These are phyloP conservation scores for Globisporangium okanoganense DNA, from an alignment of 352 stramenopile genomes.

Conservation along the genomic window DNA sequence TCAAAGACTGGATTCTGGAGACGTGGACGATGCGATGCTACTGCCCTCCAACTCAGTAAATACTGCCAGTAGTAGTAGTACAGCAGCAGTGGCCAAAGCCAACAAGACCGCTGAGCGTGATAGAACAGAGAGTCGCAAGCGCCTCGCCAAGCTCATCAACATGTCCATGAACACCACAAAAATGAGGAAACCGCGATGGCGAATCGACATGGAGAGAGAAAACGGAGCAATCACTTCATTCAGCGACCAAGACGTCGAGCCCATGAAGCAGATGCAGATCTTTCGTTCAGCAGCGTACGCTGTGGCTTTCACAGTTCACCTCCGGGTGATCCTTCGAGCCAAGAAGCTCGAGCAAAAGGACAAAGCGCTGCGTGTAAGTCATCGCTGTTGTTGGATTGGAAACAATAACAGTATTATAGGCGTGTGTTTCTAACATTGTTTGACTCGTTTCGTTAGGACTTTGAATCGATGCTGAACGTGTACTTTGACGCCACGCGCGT, in stretches of 20 bases:
- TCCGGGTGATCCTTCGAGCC: constrained; percentile 28
- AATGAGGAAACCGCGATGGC: constrained; percentile 45
- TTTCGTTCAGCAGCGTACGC: constrained; percentile 34
- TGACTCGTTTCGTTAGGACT: constrained; percentile 28
- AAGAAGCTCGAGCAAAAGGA: constrained; percentile 38
- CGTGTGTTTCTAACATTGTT: not conserved
- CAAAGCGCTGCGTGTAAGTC: constrained; percentile 25
- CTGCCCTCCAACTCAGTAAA: not conserved
- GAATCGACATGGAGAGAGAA: constrained; percentile 33
- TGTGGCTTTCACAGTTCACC: constrained; percentile 23
- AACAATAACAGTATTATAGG: not conserved
- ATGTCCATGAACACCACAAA: constrained; percentile 19
- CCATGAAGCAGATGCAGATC: constrained; percentile 31
- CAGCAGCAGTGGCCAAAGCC: not conserved
- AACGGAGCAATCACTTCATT: constrained; percentile 29
- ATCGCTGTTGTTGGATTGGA: not conserved
- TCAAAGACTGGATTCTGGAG: constrained; percentile 24
- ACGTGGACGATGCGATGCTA: constrained; percentile 3
- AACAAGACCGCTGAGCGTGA: constrained; percentile 26
- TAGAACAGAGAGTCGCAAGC: constrained; percentile 38
- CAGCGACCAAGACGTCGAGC: constrained; percentile 14
- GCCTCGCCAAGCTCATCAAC: constrained; percentile 34
- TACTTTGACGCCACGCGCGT: constrained; percentile 65
- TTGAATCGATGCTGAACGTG: constrained; percentile 54
- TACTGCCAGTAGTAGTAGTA: not conserved